Evolutionary conservation across 768 basidiomycete species (phyloP), one percentile per base, ranked within the genome.

Genomic region (Cystofilobasidium capitatum): DNA sequence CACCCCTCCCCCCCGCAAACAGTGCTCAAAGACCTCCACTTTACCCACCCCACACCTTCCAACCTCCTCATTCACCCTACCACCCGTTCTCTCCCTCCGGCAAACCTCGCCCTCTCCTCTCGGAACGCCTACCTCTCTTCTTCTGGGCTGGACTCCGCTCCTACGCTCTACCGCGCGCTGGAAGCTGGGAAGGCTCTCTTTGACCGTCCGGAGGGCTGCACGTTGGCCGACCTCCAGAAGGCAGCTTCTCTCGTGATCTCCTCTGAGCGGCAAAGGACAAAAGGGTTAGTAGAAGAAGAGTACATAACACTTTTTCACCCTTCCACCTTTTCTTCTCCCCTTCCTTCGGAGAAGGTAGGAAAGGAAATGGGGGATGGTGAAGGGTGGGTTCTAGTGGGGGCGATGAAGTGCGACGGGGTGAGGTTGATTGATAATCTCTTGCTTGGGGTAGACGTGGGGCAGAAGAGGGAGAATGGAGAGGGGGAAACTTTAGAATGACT

Each of bases 361-460:
- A 62, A 57, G 39, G 70, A 69, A 26, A n/a, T n/a, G 70, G 60
- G 73, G n/a, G 59, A 71, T 26, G 75, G 69, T 17, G 74, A 70
- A n/a, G 78, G 82, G 12, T 84, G 87, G 36, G 83, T 96, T 26
- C 72, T 97, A 60, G 94, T 91, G 69, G 92, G 91, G 2, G 91
- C 90, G 35, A 73, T 93, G 70, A 88, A 87, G 83, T 83, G 93
- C 2, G 90, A 89, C 45, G 82, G 81, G 74, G 97, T 92, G 45
- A 82, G 93, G 71, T 76, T 99, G 71, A 97, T 99, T 49, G 94
- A 99, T 77, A 99, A 98, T 75, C 76, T 96, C 61, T 79, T 96
- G 49, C 76, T 96, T 1, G 91, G 78, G 1, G 76, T 75, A 73
- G 71, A 75, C n/a, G 68, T 73, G 47, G 70, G 72, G 66, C 45